Conservation (phyloP, 108 stramenopile species). For the Pseudonitzschia multiseries region DNA sequence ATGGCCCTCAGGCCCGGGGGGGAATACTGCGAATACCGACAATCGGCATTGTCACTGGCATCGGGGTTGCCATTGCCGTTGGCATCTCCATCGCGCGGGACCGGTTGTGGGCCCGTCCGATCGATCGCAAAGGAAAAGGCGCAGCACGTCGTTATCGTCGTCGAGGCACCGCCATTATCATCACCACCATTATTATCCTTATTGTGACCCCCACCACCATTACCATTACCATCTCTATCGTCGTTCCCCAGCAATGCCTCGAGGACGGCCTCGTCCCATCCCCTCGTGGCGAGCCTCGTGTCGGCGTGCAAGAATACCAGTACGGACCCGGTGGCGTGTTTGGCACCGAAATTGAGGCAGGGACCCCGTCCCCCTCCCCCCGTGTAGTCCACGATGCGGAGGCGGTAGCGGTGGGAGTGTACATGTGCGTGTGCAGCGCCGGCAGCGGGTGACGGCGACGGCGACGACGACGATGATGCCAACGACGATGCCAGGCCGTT, state of each 20-base stretch:
- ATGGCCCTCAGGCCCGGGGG: conserved; percentile 63
- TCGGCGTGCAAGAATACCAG: conserved; percentile 83
- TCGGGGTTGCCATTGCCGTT: too few species aligned
- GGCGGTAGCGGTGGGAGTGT: background rate
- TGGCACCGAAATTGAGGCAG: conserved; percentile 76
- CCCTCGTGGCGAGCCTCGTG: conserved; percentile 43
- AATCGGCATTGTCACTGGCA: background rate
- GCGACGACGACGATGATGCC: too few species aligned
- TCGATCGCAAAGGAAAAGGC: conserved; percentile 80
- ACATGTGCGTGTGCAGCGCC: too few species aligned
- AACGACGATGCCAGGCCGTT: background rate
- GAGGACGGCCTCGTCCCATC: conserved; percentile 55
- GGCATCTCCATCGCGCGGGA: background rate
- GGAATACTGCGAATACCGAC: conserved; percentile 9
- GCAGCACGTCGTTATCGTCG: conserved; percentile 38
- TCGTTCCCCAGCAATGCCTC: conserved; percentile 14
- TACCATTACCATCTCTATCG: too few species aligned
- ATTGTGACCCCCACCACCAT: too few species aligned
- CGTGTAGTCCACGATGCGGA: conserved; percentile 34
- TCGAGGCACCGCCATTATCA: too few species aligned
- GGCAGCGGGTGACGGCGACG: too few species aligned
- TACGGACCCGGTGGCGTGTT: conserved; percentile 53
- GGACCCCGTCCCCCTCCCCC: conserved; percentile 80
- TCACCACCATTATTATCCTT: too few species aligned
- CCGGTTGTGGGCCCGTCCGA: conserved; percentile 11